These are phyloP conservation scores for Oxytropis ochrocephala DNA, from an alignment of 306 rosid genomes.

Conservation along the genomic window DNA sequence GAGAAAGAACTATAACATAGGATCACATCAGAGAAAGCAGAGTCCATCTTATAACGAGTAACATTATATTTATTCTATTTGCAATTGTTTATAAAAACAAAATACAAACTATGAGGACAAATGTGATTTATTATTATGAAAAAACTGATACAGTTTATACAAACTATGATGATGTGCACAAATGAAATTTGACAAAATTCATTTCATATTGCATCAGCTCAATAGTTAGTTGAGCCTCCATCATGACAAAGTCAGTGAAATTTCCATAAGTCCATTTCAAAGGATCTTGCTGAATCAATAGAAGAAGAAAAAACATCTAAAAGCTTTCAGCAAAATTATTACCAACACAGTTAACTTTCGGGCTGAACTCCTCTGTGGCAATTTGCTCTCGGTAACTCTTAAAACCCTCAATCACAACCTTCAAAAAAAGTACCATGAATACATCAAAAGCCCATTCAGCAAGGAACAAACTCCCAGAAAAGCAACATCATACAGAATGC, in stretches of 20 bases:
- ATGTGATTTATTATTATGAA: not conserved
- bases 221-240: not conserved
- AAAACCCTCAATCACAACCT: constrained; percentile 92
- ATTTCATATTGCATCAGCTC: not conserved
- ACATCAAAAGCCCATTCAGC: not conserved
- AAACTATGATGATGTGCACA: not conserved
- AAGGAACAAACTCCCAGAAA: not conserved
- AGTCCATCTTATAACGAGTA: not conserved
- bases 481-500: not conserved
- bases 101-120: not conserved
- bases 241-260: not conserved
- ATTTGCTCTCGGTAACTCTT: constrained; percentile 93
- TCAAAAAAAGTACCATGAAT: not conserved
- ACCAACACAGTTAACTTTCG: constrained; percentile 99
- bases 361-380: constrained; percentile 92
- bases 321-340: constrained; percentile 27
- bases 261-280: not conserved
- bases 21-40: not conserved
- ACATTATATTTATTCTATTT: not conserved
- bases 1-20: not conserved
- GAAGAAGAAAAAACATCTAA: constrained; percentile 11
- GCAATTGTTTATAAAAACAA: not conserved
- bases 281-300: not conserved
- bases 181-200: not conserved
- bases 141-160: not conserved